Conservation (phyloP, 306 rosid species). For the Ochetophila trinervis region DNA sequence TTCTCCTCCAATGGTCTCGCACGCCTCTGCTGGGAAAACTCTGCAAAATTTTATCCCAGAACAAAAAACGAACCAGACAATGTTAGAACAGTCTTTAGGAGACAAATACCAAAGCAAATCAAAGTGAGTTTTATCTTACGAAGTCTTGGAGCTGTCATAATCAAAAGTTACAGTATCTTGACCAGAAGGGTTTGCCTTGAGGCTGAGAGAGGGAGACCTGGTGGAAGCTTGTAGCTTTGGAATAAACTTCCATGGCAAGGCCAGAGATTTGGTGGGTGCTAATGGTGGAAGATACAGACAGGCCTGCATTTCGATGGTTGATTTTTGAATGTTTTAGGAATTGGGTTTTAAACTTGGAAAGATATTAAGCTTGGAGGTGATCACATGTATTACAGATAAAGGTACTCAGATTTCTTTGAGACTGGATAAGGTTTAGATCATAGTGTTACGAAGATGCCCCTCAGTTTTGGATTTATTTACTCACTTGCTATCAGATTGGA, state of each 20-base stretch:
- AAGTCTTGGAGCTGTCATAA: slow-evolving; percentile 40
- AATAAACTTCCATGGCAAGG: slow-evolving; percentile 18
- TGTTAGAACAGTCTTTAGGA: background rate
- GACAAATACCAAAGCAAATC: background rate
- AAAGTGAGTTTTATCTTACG: slow-evolving; percentile 23
- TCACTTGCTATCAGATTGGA: no score
- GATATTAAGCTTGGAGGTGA: background rate
- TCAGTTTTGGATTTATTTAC: background rate
- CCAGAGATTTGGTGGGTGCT: slow-evolving; percentile 26
- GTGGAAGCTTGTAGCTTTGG: slow-evolving; percentile 23
- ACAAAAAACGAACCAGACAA: background rate
- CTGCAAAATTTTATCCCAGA: slow-evolving; percentile 9
- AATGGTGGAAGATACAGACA: slow-evolving; percentile 22
- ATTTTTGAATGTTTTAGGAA: background rate
- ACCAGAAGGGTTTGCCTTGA: slow-evolving; percentile 16
- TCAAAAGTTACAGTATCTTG: slow-evolving; percentile 28
- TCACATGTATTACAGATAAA: slow-evolving; percentile 19
- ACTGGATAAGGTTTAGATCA: slow-evolving; percentile 21
- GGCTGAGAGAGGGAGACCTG: slow-evolving; percentile 1
- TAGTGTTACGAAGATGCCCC: no score
- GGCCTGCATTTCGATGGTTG: slow-evolving; percentile 32
- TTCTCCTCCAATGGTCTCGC: slow-evolving; percentile 48
- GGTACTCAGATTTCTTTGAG: slow-evolving; percentile 17
- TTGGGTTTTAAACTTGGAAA: background rate
- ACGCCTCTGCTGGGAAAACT: slow-evolving; percentile 49